phyloP scores from a whole-genome alignment of 108 stramenopile genomes.

The Skeletonema costatum region DNA sequence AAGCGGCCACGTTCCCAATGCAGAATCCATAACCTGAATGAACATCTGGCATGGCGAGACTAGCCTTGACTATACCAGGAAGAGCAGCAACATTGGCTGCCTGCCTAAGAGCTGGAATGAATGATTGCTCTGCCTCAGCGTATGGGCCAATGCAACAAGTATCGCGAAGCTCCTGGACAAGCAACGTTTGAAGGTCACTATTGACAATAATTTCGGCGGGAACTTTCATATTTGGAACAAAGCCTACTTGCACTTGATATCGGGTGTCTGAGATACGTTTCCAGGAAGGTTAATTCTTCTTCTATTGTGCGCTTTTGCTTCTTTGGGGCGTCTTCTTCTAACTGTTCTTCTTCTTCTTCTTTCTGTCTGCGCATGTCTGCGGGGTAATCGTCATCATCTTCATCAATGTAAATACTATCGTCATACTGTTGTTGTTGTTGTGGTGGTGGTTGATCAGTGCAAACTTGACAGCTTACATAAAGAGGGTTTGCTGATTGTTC shows the following conservation, averaged over 20 bases:
- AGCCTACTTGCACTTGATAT: conserved; percentile 61
- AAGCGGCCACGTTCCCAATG: conserved; percentile 91
- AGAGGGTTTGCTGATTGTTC: not conserved
- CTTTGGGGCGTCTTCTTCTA: not conserved
- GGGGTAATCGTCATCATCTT: conserved; percentile 47
- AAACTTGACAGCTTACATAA: not conserved
- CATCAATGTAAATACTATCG: conserved; percentile 18
- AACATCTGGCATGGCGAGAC: conserved; percentile 84
- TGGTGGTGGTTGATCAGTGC: not conserved
- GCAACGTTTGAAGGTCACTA: conserved; percentile 50
- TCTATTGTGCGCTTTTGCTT: conserved; percentile 40
- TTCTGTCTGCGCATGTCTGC: not conserved
- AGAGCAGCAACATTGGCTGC: conserved; percentile 87
- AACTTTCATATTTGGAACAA: conserved; percentile 81
- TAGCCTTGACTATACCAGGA: conserved; percentile 76
- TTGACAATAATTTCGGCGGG: conserved; percentile 77
- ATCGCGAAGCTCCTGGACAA: conserved; percentile 71
- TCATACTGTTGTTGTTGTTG: conserved; percentile 2
- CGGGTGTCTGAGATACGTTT: conserved; percentile 26
- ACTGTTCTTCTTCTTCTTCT: conserved; percentile 3
- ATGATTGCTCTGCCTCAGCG: conserved; percentile 50
- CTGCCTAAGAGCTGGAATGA: conserved; percentile 80
- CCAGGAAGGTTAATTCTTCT: conserved; percentile 69
- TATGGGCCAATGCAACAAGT: conserved; percentile 26
- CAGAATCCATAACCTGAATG: conserved; percentile 90